Evolutionary conservation across 164 flowering plant species (phyloP), one percentile per base, ranked within the genome.

Genomic region (Dillenia turbinata): DNA sequence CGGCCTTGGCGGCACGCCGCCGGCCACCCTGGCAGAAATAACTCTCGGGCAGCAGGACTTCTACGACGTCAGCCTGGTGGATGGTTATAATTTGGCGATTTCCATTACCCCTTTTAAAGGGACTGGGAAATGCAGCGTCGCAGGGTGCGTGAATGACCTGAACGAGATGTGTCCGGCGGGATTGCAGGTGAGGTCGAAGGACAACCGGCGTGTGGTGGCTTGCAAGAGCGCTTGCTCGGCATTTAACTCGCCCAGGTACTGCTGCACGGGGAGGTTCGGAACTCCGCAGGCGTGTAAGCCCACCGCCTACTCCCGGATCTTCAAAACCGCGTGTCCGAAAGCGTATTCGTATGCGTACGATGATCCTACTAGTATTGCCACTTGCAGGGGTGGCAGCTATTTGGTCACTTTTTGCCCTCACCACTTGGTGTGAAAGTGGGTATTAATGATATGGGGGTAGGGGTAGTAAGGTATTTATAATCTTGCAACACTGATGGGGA

Each of bases 301-400:
- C 0, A 90, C 98, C 1, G 90, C 92, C 0, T 90, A 93, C 57
- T 93, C 98, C 0, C 84, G 63, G 80, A 81, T 93, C 17, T 93
- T 93, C 78, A 93, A 93, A 75, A 54, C 81, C 1, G 97, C 97
- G 13, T 93, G 98, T 64, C 98, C 98, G 0, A 82, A 68, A 54
- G 98, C 98, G 7, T 93, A 93, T 66, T 90, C 97, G 3, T 93
- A 93, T 63, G 98, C 98, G 2, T 93, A 84, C 59, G 98, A 93
- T 70, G 97, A 90, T 71, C 97, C 98, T 5, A 88, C 96, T 7
- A 93, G 98, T 67, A 84, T 93, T 69, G 75, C 86, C 11, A 93
- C 98, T 63, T 93, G 98, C 77, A 79, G 83, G 49, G 78, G 90
- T 12, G 92, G 79, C 1, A 85, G 66, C 71, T 93, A 93, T 53